Conservation (phyloP, 768 basidiomycete species). For the Boletales sp. region DNA sequence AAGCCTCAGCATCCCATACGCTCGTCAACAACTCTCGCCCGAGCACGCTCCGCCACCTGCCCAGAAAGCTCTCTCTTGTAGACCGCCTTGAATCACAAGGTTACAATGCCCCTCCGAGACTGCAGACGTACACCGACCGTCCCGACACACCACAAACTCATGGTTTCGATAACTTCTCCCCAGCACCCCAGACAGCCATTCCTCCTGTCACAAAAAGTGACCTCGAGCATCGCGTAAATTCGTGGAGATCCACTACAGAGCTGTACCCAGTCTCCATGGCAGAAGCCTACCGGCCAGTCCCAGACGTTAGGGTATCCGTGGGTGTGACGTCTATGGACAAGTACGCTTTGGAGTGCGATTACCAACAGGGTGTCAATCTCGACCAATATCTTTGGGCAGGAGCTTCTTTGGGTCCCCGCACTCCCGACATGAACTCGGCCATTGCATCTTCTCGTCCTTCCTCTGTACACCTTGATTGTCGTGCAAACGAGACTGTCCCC, state of each 20-base stretch:
- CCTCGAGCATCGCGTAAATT: conserved; percentile 55
- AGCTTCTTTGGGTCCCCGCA: conserved; percentile 58
- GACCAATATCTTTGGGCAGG: conserved; percentile 68
- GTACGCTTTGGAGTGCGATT: conserved; percentile 13
- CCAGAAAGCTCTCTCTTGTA: conserved; percentile 65
- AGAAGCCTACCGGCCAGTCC: conserved; percentile 23
- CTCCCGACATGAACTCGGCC: conserved; percentile 38
- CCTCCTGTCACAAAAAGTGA: conserved; percentile 50
- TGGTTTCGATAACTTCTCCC: conserved; percentile 44
- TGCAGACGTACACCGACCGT: conserved; percentile 6
- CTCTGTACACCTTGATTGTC: conserved; percentile 55
- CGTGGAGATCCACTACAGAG: conserved; percentile 62
- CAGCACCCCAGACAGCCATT: conserved; percentile 61
- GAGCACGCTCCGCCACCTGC: conserved; percentile 46
- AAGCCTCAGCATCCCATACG: conserved; percentile 22
- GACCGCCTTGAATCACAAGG: conserved; percentile 55
- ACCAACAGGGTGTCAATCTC: conserved; percentile 31
- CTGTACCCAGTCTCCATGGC: conserved; percentile 46
- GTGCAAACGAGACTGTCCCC: conserved; percentile 50
- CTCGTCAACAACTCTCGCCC: conserved; percentile 18
- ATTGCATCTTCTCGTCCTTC: conserved; percentile 38
- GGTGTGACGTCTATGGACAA: conserved; percentile 22
- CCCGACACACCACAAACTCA: conserved; percentile 17
- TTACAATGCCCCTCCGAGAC: conserved; percentile 33
- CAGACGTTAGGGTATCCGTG: conserved; percentile 10